phyloP scores from a whole-genome alignment of 768 basidiomycete genomes.

The Gautieria morchelliformis region DNA sequence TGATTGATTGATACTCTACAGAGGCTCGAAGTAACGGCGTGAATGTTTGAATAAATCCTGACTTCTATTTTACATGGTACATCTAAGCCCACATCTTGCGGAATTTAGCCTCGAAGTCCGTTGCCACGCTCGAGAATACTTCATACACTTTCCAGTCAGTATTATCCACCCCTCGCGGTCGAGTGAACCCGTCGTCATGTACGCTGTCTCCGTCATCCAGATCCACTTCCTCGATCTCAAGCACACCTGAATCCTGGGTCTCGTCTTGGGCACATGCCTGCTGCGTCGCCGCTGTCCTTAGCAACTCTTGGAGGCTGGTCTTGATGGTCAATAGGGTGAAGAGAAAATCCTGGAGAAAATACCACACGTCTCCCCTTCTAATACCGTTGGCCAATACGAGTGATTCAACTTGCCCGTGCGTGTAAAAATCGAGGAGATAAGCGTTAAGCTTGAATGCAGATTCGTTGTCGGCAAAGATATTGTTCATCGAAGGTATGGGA shows the following conservation, averaged over 20 bases:
- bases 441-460: slow-evolving; percentile 40
- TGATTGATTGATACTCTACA: too few relatives aligned
- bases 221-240: slow-evolving; percentile 17
- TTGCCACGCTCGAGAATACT: slow-evolving; percentile 32
- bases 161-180: slow-evolving; percentile 32
- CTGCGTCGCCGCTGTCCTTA: slow-evolving; percentile 18
- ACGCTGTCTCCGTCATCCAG: slow-evolving; percentile 14
- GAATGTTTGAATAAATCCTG: too few relatives aligned
- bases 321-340: slow-evolving; percentile 39
- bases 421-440: slow-evolving; percentile 56
- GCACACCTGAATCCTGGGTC: slow-evolving; percentile 10
- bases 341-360: slow-evolving; percentile 47
- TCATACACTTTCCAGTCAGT: slow-evolving; percentile 49
- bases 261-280: neutral
- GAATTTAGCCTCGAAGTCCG: slow-evolving; percentile 51
- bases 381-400: slow-evolving; percentile 47
- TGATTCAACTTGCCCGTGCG: slow-evolving; percentile 46
- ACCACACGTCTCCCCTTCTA: slow-evolving; percentile 57
- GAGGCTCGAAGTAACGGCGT: too few relatives aligned
- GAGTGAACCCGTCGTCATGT: slow-evolving; percentile 13
- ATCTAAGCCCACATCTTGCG: slow-evolving; percentile 50
- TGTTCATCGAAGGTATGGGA: slow-evolving; percentile 46
- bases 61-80: too few relatives aligned
- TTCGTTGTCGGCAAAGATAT: slow-evolving; percentile 10
- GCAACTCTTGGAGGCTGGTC: slow-evolving; percentile 38